Base-by-base conservation (phyloP, 2,329 filamentous ascomycete genomes). In the Cladosporium sp. region DNA sequence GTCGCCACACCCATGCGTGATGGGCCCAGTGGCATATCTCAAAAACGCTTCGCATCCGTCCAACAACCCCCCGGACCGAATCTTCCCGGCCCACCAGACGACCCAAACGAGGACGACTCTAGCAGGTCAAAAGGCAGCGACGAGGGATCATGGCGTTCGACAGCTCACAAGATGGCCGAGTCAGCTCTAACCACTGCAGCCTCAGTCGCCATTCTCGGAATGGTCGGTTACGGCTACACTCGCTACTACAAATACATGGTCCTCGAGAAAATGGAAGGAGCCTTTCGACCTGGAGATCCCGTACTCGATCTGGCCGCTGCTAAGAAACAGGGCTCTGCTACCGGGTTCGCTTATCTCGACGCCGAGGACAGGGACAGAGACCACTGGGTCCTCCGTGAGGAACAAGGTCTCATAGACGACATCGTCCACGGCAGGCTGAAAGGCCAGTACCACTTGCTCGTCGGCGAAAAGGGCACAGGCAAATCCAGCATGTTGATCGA, bases 401-500 rank as follows among this genome's bases (percentile, higher is more conserved):
- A 99, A 77, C 94, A 99, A 72, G 73, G 77, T 3, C 84, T 82
- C 60, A 87, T 99, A 62, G 88, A 99, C 72, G 79, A 77, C n/a
- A 97, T 99, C 64, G 83, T 99, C 22, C 77, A 82, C 50, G 94
- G 94, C 1, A 75, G 80, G 2, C 80, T 84, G 28, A 79, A 80
- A 47, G 94, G 94, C 11, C 92, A 95, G 70, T 99, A 99, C 70
- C 90, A 94, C 73, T 82, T 99, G 2, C 79, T 99, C 2, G 86
- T 97, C 49, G 94, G 94, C 45, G 94, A 97, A 70, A 97, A 99
- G 76, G 94, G 94, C 5, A 95, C 90, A 0, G 94, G 94, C 6
- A 99, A 99, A 78, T 95, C 90, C 61, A 95, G 90, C 65, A 97
- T 99, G 94, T 78, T 99, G 68, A 81, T 99, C 19, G 91, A 97